Percentiles rank a stretch among this genome's conserved stretches.
phyloP scores from a whole-genome alignment of 345 rosid genomes.

The Ceriops tagal region DNA sequence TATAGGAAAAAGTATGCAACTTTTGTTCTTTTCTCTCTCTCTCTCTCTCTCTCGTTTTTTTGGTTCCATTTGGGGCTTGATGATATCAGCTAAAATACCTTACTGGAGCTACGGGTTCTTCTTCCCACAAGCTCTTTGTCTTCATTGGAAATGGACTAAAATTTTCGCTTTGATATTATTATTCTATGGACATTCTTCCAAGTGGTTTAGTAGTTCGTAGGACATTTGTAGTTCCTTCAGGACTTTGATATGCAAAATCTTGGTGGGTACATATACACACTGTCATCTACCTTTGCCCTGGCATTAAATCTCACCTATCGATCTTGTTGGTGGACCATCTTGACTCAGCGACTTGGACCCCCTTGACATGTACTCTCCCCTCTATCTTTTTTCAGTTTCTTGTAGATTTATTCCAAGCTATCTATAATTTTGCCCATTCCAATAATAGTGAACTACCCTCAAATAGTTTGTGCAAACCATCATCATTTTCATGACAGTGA shows the following conservation, averaged over 20 bases:
- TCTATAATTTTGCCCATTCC: conserved; percentile 11
- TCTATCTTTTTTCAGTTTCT: background rate
- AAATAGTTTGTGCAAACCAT: too few relatives aligned
- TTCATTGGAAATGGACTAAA: conserved; percentile 19
- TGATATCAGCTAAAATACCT: conserved; percentile 20
- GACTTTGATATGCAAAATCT: conserved; percentile 15
- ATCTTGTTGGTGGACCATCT: conserved; percentile 26
- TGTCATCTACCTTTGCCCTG: conserved; percentile 20
- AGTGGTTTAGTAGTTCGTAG: conserved; percentile 24
- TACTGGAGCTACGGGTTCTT: conserved; percentile 7
- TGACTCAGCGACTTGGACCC: conserved; percentile 21
- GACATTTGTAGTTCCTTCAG: conserved; percentile 13
- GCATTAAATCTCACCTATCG: conserved; percentile 16
- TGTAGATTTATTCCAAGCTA: conserved; percentile 1
- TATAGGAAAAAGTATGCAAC: background rate
- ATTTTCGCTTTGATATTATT: conserved; percentile 2
- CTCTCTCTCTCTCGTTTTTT: background rate
- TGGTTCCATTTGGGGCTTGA: conserved; percentile 16
- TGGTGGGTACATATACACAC: conserved; percentile 27
- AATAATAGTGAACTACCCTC: conserved; percentile 1
- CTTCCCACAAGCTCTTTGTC: conserved; percentile 24
- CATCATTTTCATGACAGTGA: conserved; percentile 21
- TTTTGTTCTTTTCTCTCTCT: background rate
- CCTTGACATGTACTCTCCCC: background rate
- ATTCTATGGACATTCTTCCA: conserved; percentile 22